Evolutionary conservation across 2,329 filamentous ascomycete species (phyloP).

Genomic region (Apiospora koreana): DNA sequence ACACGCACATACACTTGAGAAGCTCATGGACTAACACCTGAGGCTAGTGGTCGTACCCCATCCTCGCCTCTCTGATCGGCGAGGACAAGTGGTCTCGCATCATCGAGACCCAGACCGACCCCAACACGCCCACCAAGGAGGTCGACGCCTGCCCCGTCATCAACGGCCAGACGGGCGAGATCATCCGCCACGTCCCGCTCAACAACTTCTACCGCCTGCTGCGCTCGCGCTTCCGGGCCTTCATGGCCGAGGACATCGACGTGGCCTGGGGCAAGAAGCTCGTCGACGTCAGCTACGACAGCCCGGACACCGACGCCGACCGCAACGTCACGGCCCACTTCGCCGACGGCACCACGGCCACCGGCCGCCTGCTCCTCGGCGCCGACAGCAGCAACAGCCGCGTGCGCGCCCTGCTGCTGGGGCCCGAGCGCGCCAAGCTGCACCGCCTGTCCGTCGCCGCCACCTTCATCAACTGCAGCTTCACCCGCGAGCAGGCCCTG

Average conservation of each 20-base stretch:
- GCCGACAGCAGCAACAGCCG: conserved; percentile 35
- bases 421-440: conserved; percentile 29
- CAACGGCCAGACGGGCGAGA: conserved; percentile 26
- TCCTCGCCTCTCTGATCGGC: conserved; percentile 23
- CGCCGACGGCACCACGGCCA: conserved; percentile 30
- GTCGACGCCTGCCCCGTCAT: conserved; percentile 17
- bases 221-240: conserved; percentile 36
- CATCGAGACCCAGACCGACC: conserved; percentile 21
- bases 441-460: conserved; percentile 43
- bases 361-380: conserved; percentile 33
- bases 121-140: conserved; percentile 16
- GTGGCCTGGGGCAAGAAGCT: conserved; percentile 41
- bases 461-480: conserved; percentile 45
- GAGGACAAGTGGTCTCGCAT: conserved; percentile 24
- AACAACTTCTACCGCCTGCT: conserved; percentile 23
- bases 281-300: conserved; percentile 31
- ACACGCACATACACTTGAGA: not conserved
- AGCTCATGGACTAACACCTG: not conserved
- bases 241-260: conserved; percentile 35
- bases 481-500: conserved; percentile 42
- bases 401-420: conserved; percentile 32
- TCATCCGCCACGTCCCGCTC: conserved; percentile 17
- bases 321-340: conserved; percentile 31
- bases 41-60: conserved; percentile 21
- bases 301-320: conserved; percentile 14